Evolutionary conservation across 352 stramenopile genomes (phyloP), one percentile per base, ranked within the genome.

Genomic region (Elongisporangium anandrum): DNA sequence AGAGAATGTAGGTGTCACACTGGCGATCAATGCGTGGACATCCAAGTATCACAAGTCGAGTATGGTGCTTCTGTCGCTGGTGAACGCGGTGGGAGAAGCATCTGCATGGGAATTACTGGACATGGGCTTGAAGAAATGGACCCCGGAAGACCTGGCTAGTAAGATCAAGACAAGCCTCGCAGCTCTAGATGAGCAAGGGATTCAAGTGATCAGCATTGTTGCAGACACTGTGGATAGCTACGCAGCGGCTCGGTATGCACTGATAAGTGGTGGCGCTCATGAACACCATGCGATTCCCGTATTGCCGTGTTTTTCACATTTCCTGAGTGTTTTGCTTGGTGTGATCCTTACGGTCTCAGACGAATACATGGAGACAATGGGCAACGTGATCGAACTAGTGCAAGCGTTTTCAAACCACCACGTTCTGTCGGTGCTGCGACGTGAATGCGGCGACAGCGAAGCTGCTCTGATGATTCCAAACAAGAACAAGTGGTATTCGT

Each of bases 151-250:
- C 22, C 51, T 94, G 17, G 67, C 75, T 3, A 70, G 70, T 15
- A 82, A 85, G 59, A 80, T 94, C 49, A 81, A 81, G 57, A 23
- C 1, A 19, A 68, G 61, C 19, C 64, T 94, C 15, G 55, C 66
- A 7, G 41, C 61, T 10, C 66, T 94, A n/a, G 65, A 67, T 9
- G 70, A 70, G 22, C 68, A 73, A 57, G 67, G 70, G 16, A 77
- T 90, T 5, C 63, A 75, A n/a, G 63, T 94, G 48, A 87, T 94
- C 47, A 87, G 75, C 26, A 88, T 94, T 58, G 81, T 92, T 56
- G 69, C 77, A 0, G 82, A 92, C 39, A 71, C 77, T 4, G 59
- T 61, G 8, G 61, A 79, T n/a, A 52, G 59, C 9, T 79, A 76
- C 52, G 55, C 64, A 17, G 75, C 77, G 10, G 75, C 79, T 38